phyloP scores from a whole-genome alignment of 1,284 basidiomycete species.

The Ustilago xerochloae region DNA sequence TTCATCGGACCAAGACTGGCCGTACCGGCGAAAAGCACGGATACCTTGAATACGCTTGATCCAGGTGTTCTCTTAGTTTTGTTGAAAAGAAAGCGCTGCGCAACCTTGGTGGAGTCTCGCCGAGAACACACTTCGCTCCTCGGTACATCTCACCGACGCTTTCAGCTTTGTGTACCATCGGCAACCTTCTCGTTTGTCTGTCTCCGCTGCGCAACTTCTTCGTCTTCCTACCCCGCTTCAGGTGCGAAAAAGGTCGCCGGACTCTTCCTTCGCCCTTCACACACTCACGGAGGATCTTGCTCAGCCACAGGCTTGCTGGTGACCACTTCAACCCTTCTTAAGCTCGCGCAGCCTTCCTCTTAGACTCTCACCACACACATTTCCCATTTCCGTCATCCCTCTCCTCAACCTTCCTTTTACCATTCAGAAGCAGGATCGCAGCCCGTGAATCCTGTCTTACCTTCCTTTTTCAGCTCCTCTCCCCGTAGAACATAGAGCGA shows the following conservation, averaged over 20 bases:
- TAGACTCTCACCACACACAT: background rate
- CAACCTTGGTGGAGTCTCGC: constrained; percentile 5
- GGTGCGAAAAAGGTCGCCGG: constrained; percentile 13
- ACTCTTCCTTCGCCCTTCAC: constrained; percentile 4
- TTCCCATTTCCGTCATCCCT: background rate
- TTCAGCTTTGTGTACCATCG: background rate
- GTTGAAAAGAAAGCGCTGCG: background rate
- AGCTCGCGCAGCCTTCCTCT: background rate
- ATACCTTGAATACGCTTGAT: background rate
- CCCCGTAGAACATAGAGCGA: background rate
- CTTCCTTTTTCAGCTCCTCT: background rate
- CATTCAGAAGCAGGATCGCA: background rate
- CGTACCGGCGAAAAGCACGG: background rate
- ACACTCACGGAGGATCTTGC: constrained; percentile 3
- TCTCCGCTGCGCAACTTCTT: background rate
- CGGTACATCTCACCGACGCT: constrained; percentile 10
- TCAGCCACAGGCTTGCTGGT: constrained; percentile 3
- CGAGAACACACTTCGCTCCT: background rate
- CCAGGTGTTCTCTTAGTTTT: background rate
- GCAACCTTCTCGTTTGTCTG: constrained; percentile 11
- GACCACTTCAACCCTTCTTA: constrained; percentile 3
- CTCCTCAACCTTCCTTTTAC: background rate
- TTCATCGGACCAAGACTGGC: too few species aligned
- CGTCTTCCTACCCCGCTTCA: constrained; percentile 1
- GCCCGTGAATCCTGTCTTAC: background rate